Percentiles rank a stretch among this genome's conserved stretches.
Conservation (phyloP, 2,329 filamentous ascomycete genomes). For the Colletotrichum coccodes region DNA sequence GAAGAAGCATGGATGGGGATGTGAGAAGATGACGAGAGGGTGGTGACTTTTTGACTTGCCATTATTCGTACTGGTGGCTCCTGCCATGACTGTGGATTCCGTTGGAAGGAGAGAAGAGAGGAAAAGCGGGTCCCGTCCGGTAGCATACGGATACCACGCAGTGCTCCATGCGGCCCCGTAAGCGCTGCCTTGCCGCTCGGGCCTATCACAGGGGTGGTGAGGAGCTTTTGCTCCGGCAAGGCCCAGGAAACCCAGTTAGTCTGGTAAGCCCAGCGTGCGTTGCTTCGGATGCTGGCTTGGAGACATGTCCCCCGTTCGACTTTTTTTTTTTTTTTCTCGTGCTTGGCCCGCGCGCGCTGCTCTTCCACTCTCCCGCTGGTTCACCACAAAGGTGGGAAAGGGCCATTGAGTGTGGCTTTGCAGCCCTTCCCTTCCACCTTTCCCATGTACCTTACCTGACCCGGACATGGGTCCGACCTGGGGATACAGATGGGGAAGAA, state of each 20-base stretch:
- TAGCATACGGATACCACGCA: slow-evolving; percentile 2
- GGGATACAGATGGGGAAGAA: slow-evolving; percentile 4
- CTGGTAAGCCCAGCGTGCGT: background rate
- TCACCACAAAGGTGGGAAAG: background rate
- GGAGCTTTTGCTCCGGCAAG: slow-evolving; percentile 34
- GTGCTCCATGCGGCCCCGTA: slow-evolving; percentile 30
- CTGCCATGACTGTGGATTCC: slow-evolving; percentile 21
- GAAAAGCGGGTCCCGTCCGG: slow-evolving; percentile 15
- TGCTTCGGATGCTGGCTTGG: slow-evolving; percentile 6
- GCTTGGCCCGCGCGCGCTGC: background rate
- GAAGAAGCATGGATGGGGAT: background rate
- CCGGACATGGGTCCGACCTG: slow-evolving; percentile 4
- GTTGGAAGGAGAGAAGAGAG: background rate
- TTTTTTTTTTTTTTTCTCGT: too few species aligned
- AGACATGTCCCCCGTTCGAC: slow-evolving; percentile 6
- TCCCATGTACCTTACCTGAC: slow-evolving; percentile 7
- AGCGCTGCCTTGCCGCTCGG: slow-evolving; percentile 29
- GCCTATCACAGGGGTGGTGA: slow-evolving; percentile 23
- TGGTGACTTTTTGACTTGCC: too few species aligned
- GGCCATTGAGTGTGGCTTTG: slow-evolving; percentile 20
- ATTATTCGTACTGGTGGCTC: too few species aligned
- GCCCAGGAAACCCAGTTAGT: background rate
- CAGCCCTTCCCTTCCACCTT: background rate
- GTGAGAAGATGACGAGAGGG: too few species aligned
- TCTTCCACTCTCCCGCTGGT: background rate